A percentile compares a stretch with the other conserved stretches of the same genome.
Conservation (phyloP, 2,329 filamentous ascomycete genomes). For the Colletotrichum cordylinicola region DNA sequence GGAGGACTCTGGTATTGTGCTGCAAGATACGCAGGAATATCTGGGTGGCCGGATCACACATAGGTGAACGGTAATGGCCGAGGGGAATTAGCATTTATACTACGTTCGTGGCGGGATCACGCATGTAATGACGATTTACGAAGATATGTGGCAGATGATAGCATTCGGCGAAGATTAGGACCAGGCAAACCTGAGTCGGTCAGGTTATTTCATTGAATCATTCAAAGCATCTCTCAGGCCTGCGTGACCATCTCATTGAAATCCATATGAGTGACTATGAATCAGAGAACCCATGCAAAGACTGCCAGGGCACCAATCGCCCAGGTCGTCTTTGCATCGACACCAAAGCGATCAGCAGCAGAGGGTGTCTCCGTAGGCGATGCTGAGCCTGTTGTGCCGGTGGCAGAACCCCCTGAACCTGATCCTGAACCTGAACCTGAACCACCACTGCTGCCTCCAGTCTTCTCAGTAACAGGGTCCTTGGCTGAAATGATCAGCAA, state of each 20-base stretch:
- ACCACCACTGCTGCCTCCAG: background rate
- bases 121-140: background rate
- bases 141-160: background rate
- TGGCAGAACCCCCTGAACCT: background rate
- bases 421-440: background rate
- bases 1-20: conserved; percentile 10
- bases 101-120: background rate
- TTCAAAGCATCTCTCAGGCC: background rate
- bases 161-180: background rate
- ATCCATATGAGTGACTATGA: no score
- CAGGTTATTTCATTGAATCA: background rate
- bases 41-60: background rate
- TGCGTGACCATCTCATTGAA: background rate
- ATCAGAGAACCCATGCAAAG: background rate
- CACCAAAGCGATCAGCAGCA: background rate
- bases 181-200: background rate
- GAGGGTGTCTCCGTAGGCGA: background rate
- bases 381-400: background rate
- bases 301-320: background rate
- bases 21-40: conserved; percentile 18
- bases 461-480: background rate
- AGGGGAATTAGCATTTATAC: background rate
- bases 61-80: background rate
- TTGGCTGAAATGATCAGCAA: conserved; percentile 34
- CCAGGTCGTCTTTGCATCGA: background rate